These are phyloP conservation scores for Brassica rapa DNA, from an alignment of 345 rosid species.

Conservation along the genomic window DNA sequence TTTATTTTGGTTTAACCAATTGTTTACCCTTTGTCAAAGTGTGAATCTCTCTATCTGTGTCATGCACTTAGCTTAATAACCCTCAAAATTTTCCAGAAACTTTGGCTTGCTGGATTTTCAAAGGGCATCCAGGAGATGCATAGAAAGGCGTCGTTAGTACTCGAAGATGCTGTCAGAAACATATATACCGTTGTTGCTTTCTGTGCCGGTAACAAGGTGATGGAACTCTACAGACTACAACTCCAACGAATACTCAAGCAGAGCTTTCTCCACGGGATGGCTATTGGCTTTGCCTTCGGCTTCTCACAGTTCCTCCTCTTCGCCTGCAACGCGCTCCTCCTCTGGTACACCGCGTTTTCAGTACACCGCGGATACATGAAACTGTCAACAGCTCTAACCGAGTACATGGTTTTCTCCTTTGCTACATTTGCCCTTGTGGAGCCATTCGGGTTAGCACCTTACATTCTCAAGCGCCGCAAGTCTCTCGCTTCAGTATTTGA, in stretches of 20 bases:
- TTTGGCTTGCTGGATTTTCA: slow-evolving; percentile 99
- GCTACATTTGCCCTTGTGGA: slow-evolving; percentile 99
- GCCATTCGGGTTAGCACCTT: slow-evolving; percentile 99
- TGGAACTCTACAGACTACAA: slow-evolving; percentile 94
- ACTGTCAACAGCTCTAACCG: slow-evolving; percentile 79
- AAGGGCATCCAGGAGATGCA: slow-evolving; percentile 99
- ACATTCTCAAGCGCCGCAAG: slow-evolving; percentile 86
- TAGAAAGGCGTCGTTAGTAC: slow-evolving; percentile 96
- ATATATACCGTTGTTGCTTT: slow-evolving; percentile 99
- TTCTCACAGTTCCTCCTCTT: slow-evolving; percentile 99
- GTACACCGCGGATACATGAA: slow-evolving; percentile 51
- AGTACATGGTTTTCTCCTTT: slow-evolving; percentile 96
- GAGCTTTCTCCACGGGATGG: slow-evolving; percentile 94
- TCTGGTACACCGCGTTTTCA: slow-evolving; percentile 84
- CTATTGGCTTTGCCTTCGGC: slow-evolving; percentile 95
- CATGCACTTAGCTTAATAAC: slow-evolving; percentile 2
- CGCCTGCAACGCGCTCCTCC: slow-evolving; percentile 97
- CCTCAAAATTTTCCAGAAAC: slow-evolving; percentile 61
- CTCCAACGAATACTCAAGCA: slow-evolving; percentile 74
- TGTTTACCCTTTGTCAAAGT: slow-evolving; percentile 11
- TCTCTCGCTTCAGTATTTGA: slow-evolving; percentile 95
- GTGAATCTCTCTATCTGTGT: neutral
- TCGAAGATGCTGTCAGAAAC: slow-evolving; percentile 98
- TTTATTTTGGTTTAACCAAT: neutral
- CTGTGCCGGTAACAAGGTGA: slow-evolving; percentile 98